These are phyloP conservation scores for Seminavis robusta DNA, from an alignment of 108 stramenopile species.

Conservation along the genomic window DNA sequence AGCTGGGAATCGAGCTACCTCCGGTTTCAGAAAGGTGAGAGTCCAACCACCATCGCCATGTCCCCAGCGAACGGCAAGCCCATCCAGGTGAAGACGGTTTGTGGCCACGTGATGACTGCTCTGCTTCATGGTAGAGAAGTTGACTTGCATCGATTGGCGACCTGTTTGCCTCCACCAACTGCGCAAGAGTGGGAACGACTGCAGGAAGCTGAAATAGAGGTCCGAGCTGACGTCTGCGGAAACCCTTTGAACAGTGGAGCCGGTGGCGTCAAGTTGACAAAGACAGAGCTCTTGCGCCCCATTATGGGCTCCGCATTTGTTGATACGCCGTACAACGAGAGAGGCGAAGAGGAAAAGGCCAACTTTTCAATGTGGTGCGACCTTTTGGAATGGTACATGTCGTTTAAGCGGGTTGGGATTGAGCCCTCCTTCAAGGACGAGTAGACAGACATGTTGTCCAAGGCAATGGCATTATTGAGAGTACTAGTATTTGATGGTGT, in stretches of 20 bases:
- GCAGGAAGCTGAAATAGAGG: slow-evolving; percentile 34
- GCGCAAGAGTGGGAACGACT: slow-evolving; percentile 62
- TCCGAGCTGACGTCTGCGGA: slow-evolving; percentile 46
- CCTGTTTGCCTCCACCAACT: slow-evolving; percentile 35
- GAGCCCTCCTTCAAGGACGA: slow-evolving; percentile 29
- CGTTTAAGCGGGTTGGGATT: slow-evolving; percentile 43
- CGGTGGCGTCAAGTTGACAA: slow-evolving; percentile 39
- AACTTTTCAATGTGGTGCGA: slow-evolving; percentile 51
- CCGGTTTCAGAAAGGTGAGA: slow-evolving; percentile 56
- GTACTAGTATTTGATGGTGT: too few species aligned
- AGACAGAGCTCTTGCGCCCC: slow-evolving; percentile 62
- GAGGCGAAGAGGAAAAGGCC: slow-evolving; percentile 38
- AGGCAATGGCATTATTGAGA: too few species aligned
- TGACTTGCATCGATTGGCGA: slow-evolving; percentile 34
- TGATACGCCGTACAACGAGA: slow-evolving; percentile 46
- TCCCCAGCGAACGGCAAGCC: slow-evolving; percentile 52
- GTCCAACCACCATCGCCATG: slow-evolving; percentile 70
- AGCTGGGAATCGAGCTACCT: slow-evolving; percentile 70
- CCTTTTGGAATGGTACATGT: slow-evolving; percentile 61
- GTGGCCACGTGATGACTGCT: slow-evolving; percentile 62
- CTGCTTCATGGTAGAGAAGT: slow-evolving; percentile 49
- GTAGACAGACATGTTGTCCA: too few species aligned
- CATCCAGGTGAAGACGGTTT: slow-evolving; percentile 65
- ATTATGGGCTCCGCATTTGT: slow-evolving; percentile 55
- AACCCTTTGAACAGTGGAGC: slow-evolving; percentile 59